Base-by-base conservation (phyloP, 2,329 filamentous ascomycete genomes). In the Colletotrichum salicis region DNA sequence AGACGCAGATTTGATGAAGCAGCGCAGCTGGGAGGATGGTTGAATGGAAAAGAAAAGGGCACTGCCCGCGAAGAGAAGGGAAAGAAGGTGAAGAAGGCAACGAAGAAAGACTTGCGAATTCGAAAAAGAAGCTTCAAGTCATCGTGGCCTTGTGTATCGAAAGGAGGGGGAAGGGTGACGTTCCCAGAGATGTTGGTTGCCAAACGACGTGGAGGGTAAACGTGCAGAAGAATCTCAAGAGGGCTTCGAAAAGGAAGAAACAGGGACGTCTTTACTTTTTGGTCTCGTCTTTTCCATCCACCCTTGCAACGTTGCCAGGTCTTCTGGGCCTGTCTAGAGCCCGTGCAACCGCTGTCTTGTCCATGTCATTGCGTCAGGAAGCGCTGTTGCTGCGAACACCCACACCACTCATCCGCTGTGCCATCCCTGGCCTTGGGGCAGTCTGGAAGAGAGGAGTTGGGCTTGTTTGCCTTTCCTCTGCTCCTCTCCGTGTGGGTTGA, bases 281-380 rank as follows among this genome's bases (percentile, higher is more conserved):
- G 56, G 60, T 62, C 60, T 52, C 29, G 19, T 37, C 13, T 62
- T 4, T 64, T 62, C 54, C 54, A 48, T 71, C 68, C 52, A 33
- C 45, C 61, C 33, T 51, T 41, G 37, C 3, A 15, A 58, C 29
- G 27, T 54, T 48, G 19, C 29, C 37, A 67, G 37, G 13, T 31
- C 29, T 33, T 55, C 35, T 66, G 67, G 55, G 48, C 56, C n/a
- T 22, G 45, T 57, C 29, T 22, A 35, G 35, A 55, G 61, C 41
- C 64, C 68, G 68, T 67, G 68, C 63, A 70, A 56, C 68, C 51
- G 68, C 68, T 63, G 58, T 68, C 68, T 71, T 22, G 61, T 64
- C 51, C 48, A 55, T 64, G 64, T 71, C 68, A 71, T 68, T 68
- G 68, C 68, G 64, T 71, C 68, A 68, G 54, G 48, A 71, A 63